A percentile compares a stretch with the other conserved stretches of the same genome.
These are phyloP conservation scores for Leccinum fuscescens DNA, from an alignment of 1,284 basidiomycete genomes.

Conservation along the genomic window DNA sequence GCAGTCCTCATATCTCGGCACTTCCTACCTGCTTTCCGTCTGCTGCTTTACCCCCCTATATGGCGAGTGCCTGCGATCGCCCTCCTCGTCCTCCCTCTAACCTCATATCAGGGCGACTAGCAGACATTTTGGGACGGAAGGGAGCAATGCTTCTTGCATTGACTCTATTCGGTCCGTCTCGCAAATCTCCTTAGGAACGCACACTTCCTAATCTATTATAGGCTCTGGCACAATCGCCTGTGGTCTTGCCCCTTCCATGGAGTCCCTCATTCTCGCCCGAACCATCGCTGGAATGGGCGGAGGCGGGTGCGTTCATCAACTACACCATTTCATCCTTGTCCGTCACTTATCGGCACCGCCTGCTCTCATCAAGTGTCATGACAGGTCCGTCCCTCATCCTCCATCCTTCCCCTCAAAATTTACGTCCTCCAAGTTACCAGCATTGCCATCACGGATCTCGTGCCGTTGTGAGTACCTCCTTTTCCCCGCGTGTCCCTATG, in stretches of 20 bases:
- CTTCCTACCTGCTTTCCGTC: conserved; percentile 82
- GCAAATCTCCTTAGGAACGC: conserved; percentile 16
- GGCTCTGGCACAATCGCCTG: conserved; percentile 81
- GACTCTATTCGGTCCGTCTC: conserved; percentile 67
- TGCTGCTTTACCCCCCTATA: conserved; percentile 91
- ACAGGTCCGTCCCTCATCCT: conserved; percentile 54
- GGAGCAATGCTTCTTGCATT: conserved; percentile 81
- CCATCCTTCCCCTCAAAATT: conserved; percentile 15
- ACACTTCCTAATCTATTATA: conserved; percentile 34
- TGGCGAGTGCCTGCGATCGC: conserved; percentile 46
- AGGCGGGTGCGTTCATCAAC: conserved; percentile 83
- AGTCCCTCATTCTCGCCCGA: conserved; percentile 73
- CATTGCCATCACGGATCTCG: conserved; percentile 74
- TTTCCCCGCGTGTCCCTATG: conserved; percentile 29
- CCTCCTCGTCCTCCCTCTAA: conserved; percentile 17
- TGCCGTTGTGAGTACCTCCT: conserved; percentile 65
- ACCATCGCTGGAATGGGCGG: conserved; percentile 89
- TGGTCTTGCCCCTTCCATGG: conserved; percentile 82
- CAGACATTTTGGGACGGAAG: conserved; percentile 85
- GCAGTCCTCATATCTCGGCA: conserved; percentile 84
- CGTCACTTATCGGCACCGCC: conserved; percentile 35
- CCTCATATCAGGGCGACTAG: conserved; percentile 64
- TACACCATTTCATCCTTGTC: conserved; percentile 67
- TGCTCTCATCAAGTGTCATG: conserved; percentile 58
- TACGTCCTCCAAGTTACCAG: conserved; percentile 58